Evolutionary conservation across 805 yeast genomes (phyloP).

Genomic region (Metahyphopichia silvanorum): DNA sequence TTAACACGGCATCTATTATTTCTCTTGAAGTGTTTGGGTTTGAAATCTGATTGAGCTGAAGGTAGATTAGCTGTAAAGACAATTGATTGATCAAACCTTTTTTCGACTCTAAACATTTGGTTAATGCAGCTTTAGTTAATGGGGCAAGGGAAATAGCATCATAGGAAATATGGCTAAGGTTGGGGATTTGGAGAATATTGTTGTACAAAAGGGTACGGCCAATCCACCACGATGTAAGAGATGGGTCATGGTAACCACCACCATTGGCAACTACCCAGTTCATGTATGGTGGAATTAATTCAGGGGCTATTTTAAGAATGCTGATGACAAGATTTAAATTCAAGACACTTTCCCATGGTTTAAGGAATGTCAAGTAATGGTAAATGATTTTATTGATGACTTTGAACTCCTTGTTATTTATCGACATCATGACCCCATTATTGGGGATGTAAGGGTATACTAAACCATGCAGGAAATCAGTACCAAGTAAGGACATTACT

Average conservation of each 20-base stretch:
- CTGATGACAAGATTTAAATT: conserved; percentile 56
- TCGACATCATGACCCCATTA: conserved; percentile 41
- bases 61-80: conserved; percentile 56
- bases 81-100: conserved; percentile 60
- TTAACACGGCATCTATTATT: conserved; percentile 21
- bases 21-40: conserved; percentile 15
- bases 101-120: conserved; percentile 46
- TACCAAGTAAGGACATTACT: conserved; percentile 28
- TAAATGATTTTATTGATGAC: conserved; percentile 68
- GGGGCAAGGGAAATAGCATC: conserved; percentile 50
- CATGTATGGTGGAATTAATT: conserved; percentile 70
- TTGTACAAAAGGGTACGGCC: conserved; percentile 64
- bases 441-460: conserved; percentile 39
- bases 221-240: conserved; percentile 77
- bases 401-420: conserved; percentile 52
- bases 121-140: conserved; percentile 53
- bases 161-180: conserved; percentile 5
- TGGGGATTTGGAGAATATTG: conserved; percentile 60
- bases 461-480: conserved; percentile 49
- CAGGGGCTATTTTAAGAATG: conserved; percentile 57
- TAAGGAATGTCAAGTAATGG: conserved; percentile 58
- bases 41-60: conserved; percentile 46
- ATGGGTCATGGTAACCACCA: conserved; percentile 76
- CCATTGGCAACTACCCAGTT: conserved; percentile 50
- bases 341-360: conserved; percentile 74